Conservation (phyloP, 176 grass and related monocot species). For the Phragmites australis region DNA sequence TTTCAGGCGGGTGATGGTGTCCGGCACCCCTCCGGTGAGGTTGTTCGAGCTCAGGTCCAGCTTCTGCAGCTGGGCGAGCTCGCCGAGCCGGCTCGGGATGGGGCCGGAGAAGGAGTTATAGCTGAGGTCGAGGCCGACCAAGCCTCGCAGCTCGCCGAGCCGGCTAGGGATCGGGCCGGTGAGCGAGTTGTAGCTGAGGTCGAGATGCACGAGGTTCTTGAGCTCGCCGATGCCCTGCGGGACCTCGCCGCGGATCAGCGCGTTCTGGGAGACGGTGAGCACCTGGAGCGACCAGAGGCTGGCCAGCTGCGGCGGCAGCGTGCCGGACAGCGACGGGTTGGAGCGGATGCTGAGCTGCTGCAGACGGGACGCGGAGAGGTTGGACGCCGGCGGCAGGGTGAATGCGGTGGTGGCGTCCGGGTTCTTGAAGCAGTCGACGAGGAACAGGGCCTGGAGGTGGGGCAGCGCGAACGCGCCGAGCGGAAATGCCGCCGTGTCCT, state of each 20-base stretch:
- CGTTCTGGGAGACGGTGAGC: slow-evolving; percentile 86
- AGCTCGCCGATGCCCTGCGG: slow-evolving; percentile 50
- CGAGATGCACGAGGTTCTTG: slow-evolving; percentile 62
- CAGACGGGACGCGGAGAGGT: slow-evolving; percentile 55
- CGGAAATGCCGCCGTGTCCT: slow-evolving; percentile 58
- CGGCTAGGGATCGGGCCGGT: slow-evolving; percentile 51
- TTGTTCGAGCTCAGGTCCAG: slow-evolving; percentile 92
- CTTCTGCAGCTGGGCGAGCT: slow-evolving; percentile 69
- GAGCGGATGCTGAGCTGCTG: slow-evolving; percentile 77
- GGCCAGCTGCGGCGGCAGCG: slow-evolving; percentile 61
- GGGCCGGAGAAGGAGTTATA: slow-evolving; percentile 76
- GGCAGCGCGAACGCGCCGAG: slow-evolving; percentile 58
- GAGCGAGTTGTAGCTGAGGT: slow-evolving; percentile 96
- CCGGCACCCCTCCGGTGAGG: slow-evolving; percentile 60
- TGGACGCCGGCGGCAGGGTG: slow-evolving; percentile 49
- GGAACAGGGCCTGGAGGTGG: slow-evolving; percentile 66
- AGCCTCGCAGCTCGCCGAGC: slow-evolving; percentile 44
- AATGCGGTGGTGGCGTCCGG: slow-evolving; percentile 40
- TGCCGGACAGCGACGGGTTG: slow-evolving; percentile 74
- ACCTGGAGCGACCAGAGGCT: slow-evolving; percentile 69
- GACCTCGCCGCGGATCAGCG: slow-evolving; percentile 49
- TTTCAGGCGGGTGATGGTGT: slow-evolving; percentile 23
- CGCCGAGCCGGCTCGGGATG: slow-evolving; percentile 63
- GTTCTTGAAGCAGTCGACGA: slow-evolving; percentile 77
- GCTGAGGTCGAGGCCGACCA: slow-evolving; percentile 84